Evolutionary conservation across 257 asterid species (phyloP).

Genomic region (Gardenia jasminoides): DNA sequence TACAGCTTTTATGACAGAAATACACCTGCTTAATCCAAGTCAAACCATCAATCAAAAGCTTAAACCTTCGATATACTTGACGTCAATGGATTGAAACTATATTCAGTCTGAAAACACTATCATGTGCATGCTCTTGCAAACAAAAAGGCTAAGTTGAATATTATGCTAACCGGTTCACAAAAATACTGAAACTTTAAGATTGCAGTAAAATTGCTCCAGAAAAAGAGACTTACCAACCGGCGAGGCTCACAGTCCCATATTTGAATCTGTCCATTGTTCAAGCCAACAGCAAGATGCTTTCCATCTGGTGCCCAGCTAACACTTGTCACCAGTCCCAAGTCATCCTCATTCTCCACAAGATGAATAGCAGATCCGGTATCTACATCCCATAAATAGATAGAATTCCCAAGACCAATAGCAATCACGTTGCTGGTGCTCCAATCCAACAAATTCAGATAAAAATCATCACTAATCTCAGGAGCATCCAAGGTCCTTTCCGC

Average conservation of each 20-base stretch:
- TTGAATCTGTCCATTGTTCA: constrained; percentile 40
- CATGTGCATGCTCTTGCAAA: too few relatives aligned
- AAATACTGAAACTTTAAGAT: background rate
- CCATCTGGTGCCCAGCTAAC: constrained; percentile 50
- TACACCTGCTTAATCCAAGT: too few relatives aligned
- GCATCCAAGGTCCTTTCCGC: constrained; percentile 44
- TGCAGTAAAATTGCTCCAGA: background rate
- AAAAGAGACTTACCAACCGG: constrained; percentile 13
- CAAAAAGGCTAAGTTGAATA: too few relatives aligned
- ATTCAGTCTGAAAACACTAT: too few relatives aligned
- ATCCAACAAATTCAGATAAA: constrained; percentile 45
- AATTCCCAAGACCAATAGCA: constrained; percentile 43
- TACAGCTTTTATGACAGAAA: too few relatives aligned
- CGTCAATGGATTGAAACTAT: too few relatives aligned
- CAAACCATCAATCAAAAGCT: too few relatives aligned
- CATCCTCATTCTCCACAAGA: constrained; percentile 29
- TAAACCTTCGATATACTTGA: too few relatives aligned
- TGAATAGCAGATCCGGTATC: constrained; percentile 30
- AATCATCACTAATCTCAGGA: constrained; percentile 41
- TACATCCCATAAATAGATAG: constrained; percentile 42
- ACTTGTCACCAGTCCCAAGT: constrained; percentile 41
- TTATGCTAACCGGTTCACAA: too few relatives aligned
- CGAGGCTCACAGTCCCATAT: constrained; percentile 30
- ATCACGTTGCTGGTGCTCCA: constrained; percentile 41
- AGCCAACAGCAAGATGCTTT: constrained; percentile 42